Percentiles rank a stretch among this genome's conserved stretches.
These are phyloP conservation scores for Citeromyces nyonsensis DNA, from an alignment of 805 yeast species.

Conservation along the genomic window DNA sequence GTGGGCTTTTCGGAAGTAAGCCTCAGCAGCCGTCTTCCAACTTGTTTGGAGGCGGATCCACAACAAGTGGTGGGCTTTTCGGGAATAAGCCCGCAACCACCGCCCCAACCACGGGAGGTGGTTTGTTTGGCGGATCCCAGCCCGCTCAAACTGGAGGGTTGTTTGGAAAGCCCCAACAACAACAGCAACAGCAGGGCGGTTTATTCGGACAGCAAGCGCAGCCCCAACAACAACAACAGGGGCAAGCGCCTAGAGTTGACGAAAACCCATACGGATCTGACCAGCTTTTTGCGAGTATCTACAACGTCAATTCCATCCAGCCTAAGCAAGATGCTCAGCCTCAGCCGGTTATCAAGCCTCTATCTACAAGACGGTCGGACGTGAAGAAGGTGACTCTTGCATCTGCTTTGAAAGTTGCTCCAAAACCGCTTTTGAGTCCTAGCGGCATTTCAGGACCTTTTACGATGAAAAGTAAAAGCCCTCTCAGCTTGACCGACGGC, in stretches of 20 bases:
- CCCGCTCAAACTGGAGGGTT: slow-evolving; percentile 10
- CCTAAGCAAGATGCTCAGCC: slow-evolving; percentile 5
- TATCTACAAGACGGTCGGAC: not conserved
- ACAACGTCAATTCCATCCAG: too few relatives aligned
- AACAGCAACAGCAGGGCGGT: slow-evolving; percentile 8
- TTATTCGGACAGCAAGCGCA: slow-evolving; percentile 2
- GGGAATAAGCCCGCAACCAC: slow-evolving; percentile 2
- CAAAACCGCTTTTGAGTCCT: slow-evolving; percentile 35
- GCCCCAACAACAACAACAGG: slow-evolving; percentile 13
- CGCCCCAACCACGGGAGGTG: slow-evolving; percentile 4
- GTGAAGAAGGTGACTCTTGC: slow-evolving; percentile 48
- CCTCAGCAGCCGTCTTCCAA: slow-evolving; percentile 1
- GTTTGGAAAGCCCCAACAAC: slow-evolving; percentile 15
- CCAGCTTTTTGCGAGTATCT: slow-evolving; percentile 22
- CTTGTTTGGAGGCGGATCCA: slow-evolving; percentile 3
- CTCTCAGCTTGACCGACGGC: slow-evolving; percentile 2
- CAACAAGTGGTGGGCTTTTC: slow-evolving; percentile 11
- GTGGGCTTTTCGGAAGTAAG: slow-evolving; percentile 23
- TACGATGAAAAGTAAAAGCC: slow-evolving; percentile 4
- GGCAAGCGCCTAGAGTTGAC: slow-evolving; percentile 12
- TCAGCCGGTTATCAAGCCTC: slow-evolving; percentile 12
- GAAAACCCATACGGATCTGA: slow-evolving; percentile 71
- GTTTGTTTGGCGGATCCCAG: slow-evolving; percentile 7
- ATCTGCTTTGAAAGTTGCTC: slow-evolving; percentile 48
- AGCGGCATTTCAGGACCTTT: slow-evolving; percentile 1